Conservation (phyloP, 108 stramenopile species). For the Pseudonitzschia multistriata region DNA sequence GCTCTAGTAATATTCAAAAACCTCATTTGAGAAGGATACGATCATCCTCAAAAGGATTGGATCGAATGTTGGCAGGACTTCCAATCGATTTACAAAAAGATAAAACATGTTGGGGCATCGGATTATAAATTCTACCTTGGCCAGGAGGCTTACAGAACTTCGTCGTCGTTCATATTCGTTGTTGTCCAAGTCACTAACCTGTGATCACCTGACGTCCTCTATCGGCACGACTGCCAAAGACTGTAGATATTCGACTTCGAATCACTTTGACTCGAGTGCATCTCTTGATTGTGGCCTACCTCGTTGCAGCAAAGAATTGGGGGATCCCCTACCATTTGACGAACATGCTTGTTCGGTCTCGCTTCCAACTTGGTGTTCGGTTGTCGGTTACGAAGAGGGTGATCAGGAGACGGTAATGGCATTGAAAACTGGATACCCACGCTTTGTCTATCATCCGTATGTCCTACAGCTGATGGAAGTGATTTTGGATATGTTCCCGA, state of each 20-base stretch:
- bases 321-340: conserved; percentile 46
- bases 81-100: too few relatives aligned
- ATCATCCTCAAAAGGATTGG: too few relatives aligned
- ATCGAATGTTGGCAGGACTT: too few relatives aligned
- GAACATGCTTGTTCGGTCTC: conserved; percentile 64
- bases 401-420: conserved; percentile 46
- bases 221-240: not conserved
- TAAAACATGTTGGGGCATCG: not conserved
- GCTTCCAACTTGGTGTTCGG: conserved; percentile 55
- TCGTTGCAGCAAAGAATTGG: conserved; percentile 34
- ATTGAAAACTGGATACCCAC: conserved; percentile 70
- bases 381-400: conserved; percentile 73
- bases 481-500: conserved; percentile 30
- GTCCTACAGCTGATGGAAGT: conserved; percentile 42
- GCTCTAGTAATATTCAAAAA: too few relatives aligned
- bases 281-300: conserved; percentile 21
- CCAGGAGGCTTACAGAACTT: not conserved
- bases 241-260: not conserved
- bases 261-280: not conserved
- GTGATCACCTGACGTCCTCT: not conserved
- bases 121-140: not conserved
- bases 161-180: not conserved
- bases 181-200: not conserved
- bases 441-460: conserved; percentile 76
- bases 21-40: too few relatives aligned